Conservation (phyloP, 306 rosid species). For the Cicer bijugum region DNA sequence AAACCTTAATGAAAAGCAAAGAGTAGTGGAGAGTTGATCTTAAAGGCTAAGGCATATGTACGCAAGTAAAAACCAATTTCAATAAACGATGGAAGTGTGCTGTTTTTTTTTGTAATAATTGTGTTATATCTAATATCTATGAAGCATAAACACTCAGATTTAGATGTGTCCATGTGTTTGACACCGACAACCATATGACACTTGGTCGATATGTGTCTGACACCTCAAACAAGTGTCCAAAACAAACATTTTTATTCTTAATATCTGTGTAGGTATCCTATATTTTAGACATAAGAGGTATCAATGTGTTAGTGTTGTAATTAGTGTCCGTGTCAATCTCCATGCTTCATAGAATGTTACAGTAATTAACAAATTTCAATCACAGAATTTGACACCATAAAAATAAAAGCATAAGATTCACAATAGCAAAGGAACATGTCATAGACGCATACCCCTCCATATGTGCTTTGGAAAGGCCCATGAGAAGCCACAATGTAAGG, state of each 20-base stretch:
- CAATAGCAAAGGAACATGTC: constrained; percentile 18
- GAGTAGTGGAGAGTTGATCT: constrained; percentile 28
- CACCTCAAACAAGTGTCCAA: not conserved
- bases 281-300: not conserved
- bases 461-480: constrained; percentile 81
- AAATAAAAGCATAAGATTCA: constrained; percentile 36
- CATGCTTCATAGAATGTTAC: not conserved
- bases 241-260: not conserved
- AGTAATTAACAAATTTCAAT: constrained; percentile 6
- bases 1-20: constrained; percentile 1
- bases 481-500: constrained; percentile 95
- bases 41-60: not conserved
- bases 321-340: not conserved
- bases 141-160: not conserved
- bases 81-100: constrained; percentile 2
- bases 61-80: constrained; percentile 1
- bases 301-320: not conserved
- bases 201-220: not conserved
- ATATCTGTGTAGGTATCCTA: not conserved
- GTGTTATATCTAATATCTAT: not conserved
- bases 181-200: not conserved
- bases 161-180: not conserved
- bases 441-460: constrained; percentile 79
- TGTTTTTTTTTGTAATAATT: not conserved
- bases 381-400: constrained; percentile 1